These are phyloP conservation scores for Claviceps sp. DNA, from an alignment of 2,329 filamentous ascomycete species.

Conservation along the genomic window DNA sequence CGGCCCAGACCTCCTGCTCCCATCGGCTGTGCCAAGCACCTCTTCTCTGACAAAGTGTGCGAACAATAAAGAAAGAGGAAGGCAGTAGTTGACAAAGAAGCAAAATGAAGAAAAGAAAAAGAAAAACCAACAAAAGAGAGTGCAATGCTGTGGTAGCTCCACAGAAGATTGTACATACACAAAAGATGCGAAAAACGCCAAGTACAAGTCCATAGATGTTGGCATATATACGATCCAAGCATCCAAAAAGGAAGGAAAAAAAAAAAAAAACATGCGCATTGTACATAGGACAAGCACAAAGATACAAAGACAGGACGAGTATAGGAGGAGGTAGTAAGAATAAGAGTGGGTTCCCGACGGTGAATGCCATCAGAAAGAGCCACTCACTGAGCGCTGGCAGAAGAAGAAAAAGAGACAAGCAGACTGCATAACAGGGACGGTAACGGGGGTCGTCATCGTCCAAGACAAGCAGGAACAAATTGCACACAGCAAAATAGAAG, in stretches of 20 bases:
- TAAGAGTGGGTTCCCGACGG: neutral
- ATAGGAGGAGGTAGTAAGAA: no score
- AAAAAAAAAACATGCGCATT: neutral
- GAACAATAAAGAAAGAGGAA: no score
- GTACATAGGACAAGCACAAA: neutral
- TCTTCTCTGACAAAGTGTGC: no score
- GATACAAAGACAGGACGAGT: no score
- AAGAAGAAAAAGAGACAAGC: neutral
- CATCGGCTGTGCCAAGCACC: no score
- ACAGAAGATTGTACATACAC: neutral
- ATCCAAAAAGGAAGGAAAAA: no score
- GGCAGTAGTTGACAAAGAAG: neutral
- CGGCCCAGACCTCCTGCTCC: no score
- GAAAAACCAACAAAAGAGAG: neutral
- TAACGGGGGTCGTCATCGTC: neutral
- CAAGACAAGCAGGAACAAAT: neutral
- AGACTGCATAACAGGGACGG: neutral
- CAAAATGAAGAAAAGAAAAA: neutral
- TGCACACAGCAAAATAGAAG: neutral
- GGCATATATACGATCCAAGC: neutral
- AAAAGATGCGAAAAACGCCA: constrained; percentile 1
- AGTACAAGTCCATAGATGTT: neutral
- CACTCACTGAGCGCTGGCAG: neutral
- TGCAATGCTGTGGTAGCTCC: neutral
- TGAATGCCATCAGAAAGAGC: neutral